phyloP scores from a whole-genome alignment of 148 eudicot genomes.

The Rhododendron mucronatum region DNA sequence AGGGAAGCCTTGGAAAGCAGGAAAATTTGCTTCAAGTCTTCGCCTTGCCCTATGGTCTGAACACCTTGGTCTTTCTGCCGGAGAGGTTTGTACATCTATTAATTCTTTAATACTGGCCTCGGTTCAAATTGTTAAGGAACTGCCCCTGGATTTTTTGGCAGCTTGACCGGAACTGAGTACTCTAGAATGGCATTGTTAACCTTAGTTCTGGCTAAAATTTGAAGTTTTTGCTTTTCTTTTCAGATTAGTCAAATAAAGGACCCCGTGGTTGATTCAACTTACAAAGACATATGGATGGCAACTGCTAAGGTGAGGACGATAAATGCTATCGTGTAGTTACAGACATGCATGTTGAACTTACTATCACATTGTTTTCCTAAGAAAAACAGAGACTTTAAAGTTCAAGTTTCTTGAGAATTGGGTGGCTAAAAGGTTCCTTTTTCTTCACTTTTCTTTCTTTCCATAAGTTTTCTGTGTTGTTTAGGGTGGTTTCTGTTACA shows the following conservation, averaged over 20 bases:
- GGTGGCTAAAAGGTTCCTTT: background rate
- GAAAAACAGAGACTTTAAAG: background rate
- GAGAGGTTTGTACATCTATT: slow-evolving; percentile 46
- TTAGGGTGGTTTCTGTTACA: background rate
- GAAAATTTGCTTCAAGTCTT: slow-evolving; percentile 80
- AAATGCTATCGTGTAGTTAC: background rate
- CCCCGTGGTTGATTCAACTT: slow-evolving; percentile 84
- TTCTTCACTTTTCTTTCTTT: background rate
- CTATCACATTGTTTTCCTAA: background rate
- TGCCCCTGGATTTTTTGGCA: background rate
- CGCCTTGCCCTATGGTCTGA: slow-evolving; percentile 96
- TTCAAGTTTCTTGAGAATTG: background rate
- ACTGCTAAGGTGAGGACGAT: slow-evolving; percentile 68
- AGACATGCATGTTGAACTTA: background rate
- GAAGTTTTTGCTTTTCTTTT: background rate
- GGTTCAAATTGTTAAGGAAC: background rate
- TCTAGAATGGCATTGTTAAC: background rate
- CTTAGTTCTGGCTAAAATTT: background rate
- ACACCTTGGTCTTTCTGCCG: slow-evolving; percentile 84
- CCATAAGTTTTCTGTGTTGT: background rate
- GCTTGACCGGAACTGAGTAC: background rate
- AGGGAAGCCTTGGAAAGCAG: slow-evolving; percentile 90
- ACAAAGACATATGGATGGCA: slow-evolving; percentile 97
- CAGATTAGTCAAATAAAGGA: slow-evolving; percentile 67
- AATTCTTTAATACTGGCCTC: background rate